Evolutionary conservation across 305 asterid species (phyloP), one percentile per base, ranked within the genome.

Genomic region (Solanum hybrid): DNA sequence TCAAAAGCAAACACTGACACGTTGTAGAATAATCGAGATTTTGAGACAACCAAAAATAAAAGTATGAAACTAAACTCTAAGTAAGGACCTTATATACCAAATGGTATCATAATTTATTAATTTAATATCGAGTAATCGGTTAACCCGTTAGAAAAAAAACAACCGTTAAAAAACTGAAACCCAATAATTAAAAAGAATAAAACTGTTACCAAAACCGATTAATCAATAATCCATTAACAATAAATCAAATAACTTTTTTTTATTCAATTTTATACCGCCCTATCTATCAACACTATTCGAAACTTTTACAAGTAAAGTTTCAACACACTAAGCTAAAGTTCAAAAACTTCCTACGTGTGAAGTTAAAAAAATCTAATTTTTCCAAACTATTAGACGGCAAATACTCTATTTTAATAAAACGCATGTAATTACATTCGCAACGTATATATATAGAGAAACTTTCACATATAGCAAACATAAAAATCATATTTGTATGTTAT

Each of bases 121-220:
- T 57, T 57, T 57, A 18, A 10, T 57, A 18, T 18, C 4, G 9
- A 18, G n/a, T 18, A 16, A 57, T 57, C 1, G n/a, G 4, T 6
- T 18, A 57, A 51, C 4, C 67, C n/a, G 10, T 51, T 3, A 51
- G 0, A 2, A 57, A 57, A 57, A 57, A 57, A 57, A n/a, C 4
- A 6, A 16, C 4, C 4, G 4, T 51, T 18, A 51, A 51, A 16
- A 51, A 16, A n/a, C n/a, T 12, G 10, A 18, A 51, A 18, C n/a
- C 67, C n/a, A 51, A 16, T 18, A 57, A 57, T 18, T 6, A 57
- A 57, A 16, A 18, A 57, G 0, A 6, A 1, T 16, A 51, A 16
- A 16, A 57, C 0, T 0, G 1, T 57, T 16, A 57, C 4, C 2
- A 0, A 57, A 57, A 18, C 0, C 10, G 1, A 20, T 57, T 3